Conservation (phyloP, 176 grass and related monocot species). For the Musa schizocarpa region DNA sequence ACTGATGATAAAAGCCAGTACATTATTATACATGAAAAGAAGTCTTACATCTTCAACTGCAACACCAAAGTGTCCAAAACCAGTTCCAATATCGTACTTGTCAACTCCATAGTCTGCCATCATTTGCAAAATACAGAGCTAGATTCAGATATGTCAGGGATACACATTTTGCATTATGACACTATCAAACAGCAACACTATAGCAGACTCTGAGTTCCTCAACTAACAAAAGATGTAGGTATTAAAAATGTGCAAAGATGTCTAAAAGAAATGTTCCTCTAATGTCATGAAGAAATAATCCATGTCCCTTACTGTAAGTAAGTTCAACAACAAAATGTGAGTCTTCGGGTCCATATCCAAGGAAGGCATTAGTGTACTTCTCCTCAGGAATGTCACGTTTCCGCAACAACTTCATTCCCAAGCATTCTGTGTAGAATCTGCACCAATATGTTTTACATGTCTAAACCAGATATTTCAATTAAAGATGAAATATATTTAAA, state of each 20-base stretch:
- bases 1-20: neutral
- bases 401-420: conserved; percentile 83
- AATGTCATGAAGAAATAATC: neutral
- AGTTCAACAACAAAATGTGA: conserved; percentile 89
- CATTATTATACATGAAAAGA: neutral
- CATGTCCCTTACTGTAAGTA: conserved; percentile 68
- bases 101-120: conserved; percentile 85
- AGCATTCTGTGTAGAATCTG: conserved; percentile 91
- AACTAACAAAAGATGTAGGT: neutral
- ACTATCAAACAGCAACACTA: neutral
- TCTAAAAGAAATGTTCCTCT: neutral
- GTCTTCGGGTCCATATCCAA: conserved; percentile 86
- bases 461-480: neutral
- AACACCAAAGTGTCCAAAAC: conserved; percentile 86
- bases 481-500: neutral
- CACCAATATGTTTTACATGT: neutral
- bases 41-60: conserved; percentile 83
- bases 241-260: neutral
- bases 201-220: neutral
- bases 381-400: conserved; percentile 84
- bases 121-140: conserved; percentile 6
- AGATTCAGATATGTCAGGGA: neutral
- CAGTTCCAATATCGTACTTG: conserved; percentile 69
- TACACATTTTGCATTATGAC: neutral
- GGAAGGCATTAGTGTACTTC: conserved; percentile 89